Percentiles rank a stretch among this genome's conserved stretches.
phyloP scores from a whole-genome alignment of 106 monocot genomes.

The Posidonia australis region DNA sequence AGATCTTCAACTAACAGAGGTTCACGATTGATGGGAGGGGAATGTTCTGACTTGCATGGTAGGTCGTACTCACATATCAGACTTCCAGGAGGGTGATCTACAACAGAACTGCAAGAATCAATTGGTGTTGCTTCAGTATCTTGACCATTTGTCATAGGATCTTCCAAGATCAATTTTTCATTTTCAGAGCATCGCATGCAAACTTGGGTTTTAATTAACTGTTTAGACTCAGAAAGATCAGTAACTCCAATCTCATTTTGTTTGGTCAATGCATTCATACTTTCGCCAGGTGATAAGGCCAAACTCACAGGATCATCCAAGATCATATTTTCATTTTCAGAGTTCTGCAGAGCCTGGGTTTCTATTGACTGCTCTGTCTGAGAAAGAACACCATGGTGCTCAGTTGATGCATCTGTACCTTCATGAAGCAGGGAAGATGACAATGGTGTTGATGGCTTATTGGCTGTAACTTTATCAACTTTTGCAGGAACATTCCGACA shows the following conservation, averaged over 20 bases:
- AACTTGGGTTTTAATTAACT: background rate
- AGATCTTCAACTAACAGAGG: conserved; percentile 28
- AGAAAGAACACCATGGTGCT: background rate
- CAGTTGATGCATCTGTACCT: background rate
- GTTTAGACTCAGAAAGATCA: background rate
- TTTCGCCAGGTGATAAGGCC: no score
- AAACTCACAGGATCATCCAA: background rate
- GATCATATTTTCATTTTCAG: background rate
- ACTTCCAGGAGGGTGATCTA: conserved; percentile 3
- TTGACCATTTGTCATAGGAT: background rate
- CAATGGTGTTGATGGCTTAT: background rate
- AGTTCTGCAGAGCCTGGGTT: no score
- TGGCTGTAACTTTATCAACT: conserved; percentile 6
- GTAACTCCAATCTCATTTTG: background rate
- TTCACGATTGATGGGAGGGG: background rate
- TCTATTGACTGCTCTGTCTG: background rate
- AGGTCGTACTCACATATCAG: background rate
- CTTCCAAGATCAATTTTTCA: background rate
- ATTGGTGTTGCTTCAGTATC: background rate
- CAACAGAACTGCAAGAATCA: background rate
- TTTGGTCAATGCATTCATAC: background rate
- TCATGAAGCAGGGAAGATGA: background rate
- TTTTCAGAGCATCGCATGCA: background rate
- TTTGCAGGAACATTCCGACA: conserved; percentile 6
- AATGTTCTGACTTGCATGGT: background rate